phyloP scores from a whole-genome alignment of 148 eudicot genomes.

The Fagopyrum esculentum region DNA sequence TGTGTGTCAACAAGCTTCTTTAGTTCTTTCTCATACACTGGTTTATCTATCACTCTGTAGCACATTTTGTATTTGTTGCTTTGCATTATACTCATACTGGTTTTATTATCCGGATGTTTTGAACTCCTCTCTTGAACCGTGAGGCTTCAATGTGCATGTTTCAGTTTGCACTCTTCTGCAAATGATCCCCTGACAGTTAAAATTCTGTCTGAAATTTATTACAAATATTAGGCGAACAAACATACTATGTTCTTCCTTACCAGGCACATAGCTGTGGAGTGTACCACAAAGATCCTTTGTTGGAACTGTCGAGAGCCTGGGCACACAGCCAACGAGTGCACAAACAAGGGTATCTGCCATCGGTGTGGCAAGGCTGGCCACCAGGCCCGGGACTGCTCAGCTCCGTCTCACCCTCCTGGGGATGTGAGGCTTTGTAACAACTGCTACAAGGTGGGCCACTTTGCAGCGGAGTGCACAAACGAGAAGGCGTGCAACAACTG shows the following conservation, averaged over 20 bases:
- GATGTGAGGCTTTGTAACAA: slow-evolving; percentile 49
- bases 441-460: slow-evolving; percentile 51
- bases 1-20: too few species aligned
- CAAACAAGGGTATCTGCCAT: slow-evolving; percentile 44
- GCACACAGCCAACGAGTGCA: slow-evolving; percentile 39
- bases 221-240: neutral
- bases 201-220: neutral
- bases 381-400: slow-evolving; percentile 38
- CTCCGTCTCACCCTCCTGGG: slow-evolving; percentile 29
- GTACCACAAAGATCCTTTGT: slow-evolving; percentile 41
- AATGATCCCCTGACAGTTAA: too few species aligned
- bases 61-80: too few species aligned
- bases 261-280: slow-evolving; percentile 48
- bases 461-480: slow-evolving; percentile 42
- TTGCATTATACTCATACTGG: too few species aligned
- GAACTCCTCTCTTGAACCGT: too few species aligned
- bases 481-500: slow-evolving; percentile 62
- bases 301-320: slow-evolving; percentile 63
- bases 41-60: too few species aligned
- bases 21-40: too few species aligned
- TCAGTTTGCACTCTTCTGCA: too few species aligned
- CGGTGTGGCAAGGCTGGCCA: slow-evolving; percentile 47
- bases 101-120: too few species aligned
- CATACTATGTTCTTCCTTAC: neutral
- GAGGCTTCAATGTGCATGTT: too few species aligned